Percentiles rank a stretch among this genome's conserved stretches.
phyloP scores from a whole-genome alignment of 371 early-diverging fungal species.

The Apophysomyces elegans region DNA sequence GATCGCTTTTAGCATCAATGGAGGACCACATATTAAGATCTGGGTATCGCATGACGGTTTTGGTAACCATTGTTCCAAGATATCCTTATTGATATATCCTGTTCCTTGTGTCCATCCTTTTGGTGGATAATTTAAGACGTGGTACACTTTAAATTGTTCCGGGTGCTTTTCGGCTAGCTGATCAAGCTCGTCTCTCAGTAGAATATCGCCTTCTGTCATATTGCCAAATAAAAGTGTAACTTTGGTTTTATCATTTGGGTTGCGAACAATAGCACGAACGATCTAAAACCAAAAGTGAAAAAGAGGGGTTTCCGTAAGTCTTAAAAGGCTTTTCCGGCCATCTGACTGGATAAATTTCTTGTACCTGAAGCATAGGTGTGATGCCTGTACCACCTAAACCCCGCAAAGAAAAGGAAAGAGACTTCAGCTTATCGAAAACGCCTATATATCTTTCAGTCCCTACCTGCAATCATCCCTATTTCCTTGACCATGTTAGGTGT shows the following conservation, averaged over 20 bases:
- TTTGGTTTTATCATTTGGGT: conserved; percentile 76
- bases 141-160: conserved; percentile 73
- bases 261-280: conserved; percentile 69
- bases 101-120: conserved; percentile 74
- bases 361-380: conserved; percentile 90
- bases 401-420: neutral
- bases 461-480: conserved; percentile 91
- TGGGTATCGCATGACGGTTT: conserved; percentile 71
- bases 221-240: conserved; percentile 85
- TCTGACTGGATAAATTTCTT: neutral
- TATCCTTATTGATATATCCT: conserved; percentile 77
- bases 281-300: conserved; percentile 36
- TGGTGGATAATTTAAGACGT: conserved; percentile 77
- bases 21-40: conserved; percentile 86
- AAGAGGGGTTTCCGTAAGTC: too few species aligned
- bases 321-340: too few species aligned
- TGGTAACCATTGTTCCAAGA: conserved; percentile 70
- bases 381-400: conserved; percentile 77
- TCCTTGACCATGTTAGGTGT: conserved; percentile 74
- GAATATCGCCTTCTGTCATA: conserved; percentile 77
- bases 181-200: conserved; percentile 79
- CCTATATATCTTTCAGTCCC: neutral
- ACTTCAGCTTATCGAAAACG: conserved; percentile 12
- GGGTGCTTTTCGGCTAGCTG: conserved; percentile 67
- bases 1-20: conserved; percentile 86